Conservation (phyloP, 73 alveolate genomes). For the Effrenium voratum region DNA sequence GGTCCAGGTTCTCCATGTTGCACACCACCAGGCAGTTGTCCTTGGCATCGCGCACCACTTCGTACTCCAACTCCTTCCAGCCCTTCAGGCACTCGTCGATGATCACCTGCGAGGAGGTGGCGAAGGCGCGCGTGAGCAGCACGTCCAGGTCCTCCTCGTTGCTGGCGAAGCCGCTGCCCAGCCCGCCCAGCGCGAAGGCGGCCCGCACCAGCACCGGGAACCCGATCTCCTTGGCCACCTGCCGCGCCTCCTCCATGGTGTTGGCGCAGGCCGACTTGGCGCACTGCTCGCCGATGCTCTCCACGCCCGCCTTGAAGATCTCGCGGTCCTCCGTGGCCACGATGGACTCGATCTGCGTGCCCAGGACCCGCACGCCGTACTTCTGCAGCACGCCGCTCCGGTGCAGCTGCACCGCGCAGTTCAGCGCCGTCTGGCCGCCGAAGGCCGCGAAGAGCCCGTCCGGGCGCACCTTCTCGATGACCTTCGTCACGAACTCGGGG, state of each 20-base stretch:
- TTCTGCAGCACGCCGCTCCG: constrained; percentile 50
- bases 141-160: constrained; percentile 83
- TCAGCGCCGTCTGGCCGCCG: constrained; percentile 94
- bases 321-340: constrained; percentile 92
- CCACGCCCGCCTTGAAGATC: constrained; percentile 88
- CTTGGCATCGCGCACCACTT: constrained; percentile 80
- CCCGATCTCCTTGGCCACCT: constrained; percentile 59
- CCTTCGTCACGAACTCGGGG: constrained; percentile 90
- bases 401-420: constrained; percentile 92
- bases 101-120: constrained; percentile 92
- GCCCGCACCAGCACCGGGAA: constrained; percentile 93
- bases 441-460: constrained; percentile 90
- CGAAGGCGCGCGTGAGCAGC: constrained; percentile 80
- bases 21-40: constrained; percentile 94
- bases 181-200: constrained; percentile 94
- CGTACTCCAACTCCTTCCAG: constrained; percentile 94
- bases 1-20: constrained; percentile 94
- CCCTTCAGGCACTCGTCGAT: constrained; percentile 93
- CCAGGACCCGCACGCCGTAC: constrained; percentile 89
- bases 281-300: constrained; percentile 90
- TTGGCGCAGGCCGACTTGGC: constrained; percentile 86
- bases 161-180: constrained; percentile 91
- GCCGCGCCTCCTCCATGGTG: constrained; percentile 67
- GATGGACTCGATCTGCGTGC: constrained; percentile 92
- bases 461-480: constrained; percentile 90